These are phyloP conservation scores for Amanita exitialis DNA, from an alignment of 768 basidiomycete species.

Conservation along the genomic window DNA sequence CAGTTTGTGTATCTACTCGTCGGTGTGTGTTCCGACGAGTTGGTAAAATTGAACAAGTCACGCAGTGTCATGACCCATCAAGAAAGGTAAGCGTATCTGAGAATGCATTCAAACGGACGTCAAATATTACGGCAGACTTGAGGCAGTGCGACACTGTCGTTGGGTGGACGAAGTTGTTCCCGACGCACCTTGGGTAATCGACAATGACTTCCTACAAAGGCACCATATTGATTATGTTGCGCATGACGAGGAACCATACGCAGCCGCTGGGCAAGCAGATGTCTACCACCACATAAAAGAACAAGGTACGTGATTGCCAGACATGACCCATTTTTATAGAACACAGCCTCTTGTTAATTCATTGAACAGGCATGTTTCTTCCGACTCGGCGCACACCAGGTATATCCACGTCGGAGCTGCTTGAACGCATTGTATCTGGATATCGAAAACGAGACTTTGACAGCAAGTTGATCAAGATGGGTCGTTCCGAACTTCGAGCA, in stretches of 20 bases:
- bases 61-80: constrained; percentile 80
- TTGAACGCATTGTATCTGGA: constrained; percentile 84
- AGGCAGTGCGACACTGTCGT: constrained; percentile 88
- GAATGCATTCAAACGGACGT: not conserved
- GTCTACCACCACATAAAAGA: constrained; percentile 77
- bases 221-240: constrained; percentile 94
- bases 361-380: constrained; percentile 71
- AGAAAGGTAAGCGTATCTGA: constrained; percentile 28
- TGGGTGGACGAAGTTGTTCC: constrained; percentile 95
- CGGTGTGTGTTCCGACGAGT: constrained; percentile 88
- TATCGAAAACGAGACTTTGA: constrained; percentile 86
- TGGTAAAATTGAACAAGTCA: constrained; percentile 71
- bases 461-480: constrained; percentile 84
- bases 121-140: constrained; percentile 38
- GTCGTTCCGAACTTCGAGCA: constrained; percentile 58
- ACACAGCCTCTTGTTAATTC: not conserved
- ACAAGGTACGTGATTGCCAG: constrained; percentile 42
- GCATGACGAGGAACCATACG: constrained; percentile 90
- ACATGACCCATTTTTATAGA: not conserved
- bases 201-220: constrained; percentile 71
- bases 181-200: constrained; percentile 87
- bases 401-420: constrained; percentile 85
- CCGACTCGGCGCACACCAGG: constrained; percentile 94
- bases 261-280: constrained; percentile 69
- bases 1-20: constrained; percentile 83